Evolutionary conservation across 2,329 filamentous ascomycete genomes (phyloP).

Genomic region (Phialophora tarda): DNA sequence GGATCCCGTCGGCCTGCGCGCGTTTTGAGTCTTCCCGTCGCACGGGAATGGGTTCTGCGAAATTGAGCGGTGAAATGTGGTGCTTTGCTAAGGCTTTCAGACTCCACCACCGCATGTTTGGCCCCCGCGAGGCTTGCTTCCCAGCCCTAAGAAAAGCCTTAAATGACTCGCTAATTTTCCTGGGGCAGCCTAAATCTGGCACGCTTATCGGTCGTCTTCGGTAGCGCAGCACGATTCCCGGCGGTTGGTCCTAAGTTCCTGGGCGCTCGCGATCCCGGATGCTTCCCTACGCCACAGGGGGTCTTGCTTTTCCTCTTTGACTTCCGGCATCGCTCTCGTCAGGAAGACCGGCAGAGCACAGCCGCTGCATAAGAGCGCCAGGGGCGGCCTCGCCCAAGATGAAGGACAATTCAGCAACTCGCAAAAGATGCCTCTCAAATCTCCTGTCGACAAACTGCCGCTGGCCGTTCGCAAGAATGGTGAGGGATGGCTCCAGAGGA

Average conservation of each 20-base stretch:
- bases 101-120: slow-evolving; percentile 5
- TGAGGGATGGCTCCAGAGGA: neutral
- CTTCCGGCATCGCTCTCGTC: neutral
- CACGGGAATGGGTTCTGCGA: neutral
- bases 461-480: slow-evolving; percentile 32
- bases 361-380: neutral
- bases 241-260: neutral
- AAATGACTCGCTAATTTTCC: neutral
- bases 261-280: neutral
- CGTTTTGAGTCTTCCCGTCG: neutral
- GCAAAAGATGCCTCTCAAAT: slow-evolving; percentile 17
- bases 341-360: neutral
- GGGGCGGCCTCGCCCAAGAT: neutral
- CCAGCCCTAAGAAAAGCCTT: neutral
- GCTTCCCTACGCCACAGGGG: slow-evolving; percentile 3
- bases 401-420: neutral
- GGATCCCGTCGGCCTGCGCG: neutral
- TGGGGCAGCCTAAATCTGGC: neutral
- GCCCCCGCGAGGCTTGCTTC: slow-evolving; percentile 2
- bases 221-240: neutral
- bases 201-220: neutral
- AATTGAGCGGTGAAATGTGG: neutral
- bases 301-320: neutral
- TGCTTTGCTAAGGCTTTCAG: neutral
- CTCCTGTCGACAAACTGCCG: slow-evolving; percentile 28